Percentiles rank a stretch among this genome's conserved stretches.
Conservation (phyloP, 129 eudicot genomes). For the Calendula officinalis region DNA sequence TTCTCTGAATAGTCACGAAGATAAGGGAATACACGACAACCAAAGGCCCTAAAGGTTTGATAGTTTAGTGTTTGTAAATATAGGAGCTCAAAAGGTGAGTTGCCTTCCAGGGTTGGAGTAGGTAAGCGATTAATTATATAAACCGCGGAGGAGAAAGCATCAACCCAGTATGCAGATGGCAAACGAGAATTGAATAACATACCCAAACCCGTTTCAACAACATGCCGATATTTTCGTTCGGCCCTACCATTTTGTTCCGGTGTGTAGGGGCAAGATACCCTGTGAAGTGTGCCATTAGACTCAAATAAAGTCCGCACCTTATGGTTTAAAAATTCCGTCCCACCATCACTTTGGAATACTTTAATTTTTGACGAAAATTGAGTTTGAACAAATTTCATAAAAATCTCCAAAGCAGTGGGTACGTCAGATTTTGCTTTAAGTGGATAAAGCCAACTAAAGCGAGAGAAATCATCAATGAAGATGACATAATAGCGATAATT, state of each 20-base stretch:
- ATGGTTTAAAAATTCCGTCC: slow-evolving; percentile 1
- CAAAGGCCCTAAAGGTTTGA: neutral
- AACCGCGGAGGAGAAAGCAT: slow-evolving; percentile 2
- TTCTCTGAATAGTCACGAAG: neutral
- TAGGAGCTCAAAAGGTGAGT: slow-evolving; percentile 7
- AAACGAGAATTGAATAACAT: neutral
- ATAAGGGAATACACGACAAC: neutral
- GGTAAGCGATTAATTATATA: slow-evolving; percentile 3
- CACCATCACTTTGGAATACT: slow-evolving; percentile 13
- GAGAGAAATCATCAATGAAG: neutral
- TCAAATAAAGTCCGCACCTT: slow-evolving; percentile 1
- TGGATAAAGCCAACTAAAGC: neutral
- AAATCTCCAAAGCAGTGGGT: slow-evolving; percentile 9
- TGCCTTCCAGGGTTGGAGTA: neutral
- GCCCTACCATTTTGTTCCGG: slow-evolving; percentile 2
- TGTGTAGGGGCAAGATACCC: neutral
- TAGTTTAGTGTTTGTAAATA: neutral
- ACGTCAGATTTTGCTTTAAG: slow-evolving; percentile 6
- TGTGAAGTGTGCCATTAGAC: slow-evolving; percentile 13
- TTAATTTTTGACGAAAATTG: neutral
- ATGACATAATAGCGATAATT: neutral
- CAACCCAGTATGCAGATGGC: neutral
- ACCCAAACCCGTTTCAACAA: neutral
- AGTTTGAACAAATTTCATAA: slow-evolving; percentile 8
- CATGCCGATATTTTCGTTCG: neutral